phyloP scores from a whole-genome alignment of 140 eudicot species.

The Stevia rebaudiana region DNA sequence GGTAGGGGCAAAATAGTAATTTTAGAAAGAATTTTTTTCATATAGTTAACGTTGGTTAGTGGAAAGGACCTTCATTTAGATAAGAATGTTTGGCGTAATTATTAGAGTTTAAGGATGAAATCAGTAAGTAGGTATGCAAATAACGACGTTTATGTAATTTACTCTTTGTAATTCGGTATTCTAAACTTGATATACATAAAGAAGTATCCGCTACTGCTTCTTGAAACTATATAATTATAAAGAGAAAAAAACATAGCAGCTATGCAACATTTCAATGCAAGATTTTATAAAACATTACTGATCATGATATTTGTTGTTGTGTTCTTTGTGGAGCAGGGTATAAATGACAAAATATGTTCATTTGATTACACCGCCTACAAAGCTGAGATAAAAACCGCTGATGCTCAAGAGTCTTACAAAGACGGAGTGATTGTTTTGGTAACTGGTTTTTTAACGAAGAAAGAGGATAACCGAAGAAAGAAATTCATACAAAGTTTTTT shows the following conservation, averaged over 20 bases:
- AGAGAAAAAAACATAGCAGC: slow-evolving; percentile 2
- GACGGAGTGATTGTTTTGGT: slow-evolving; percentile 76
- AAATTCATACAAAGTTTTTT: slow-evolving; percentile 72
- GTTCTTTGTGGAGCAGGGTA: slow-evolving; percentile 44
- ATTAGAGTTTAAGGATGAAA: no score
- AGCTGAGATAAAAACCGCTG: slow-evolving; percentile 79
- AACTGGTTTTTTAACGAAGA: slow-evolving; percentile 67
- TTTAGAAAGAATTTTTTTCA: no score
- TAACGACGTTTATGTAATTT: no score
- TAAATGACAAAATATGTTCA: slow-evolving; percentile 62
- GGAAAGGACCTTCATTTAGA: no score
- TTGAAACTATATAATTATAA: neutral
- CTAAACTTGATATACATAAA: neutral
- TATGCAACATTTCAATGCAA: slow-evolving; percentile 4
- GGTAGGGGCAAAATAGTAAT: no score
- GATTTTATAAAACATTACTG: neutral
- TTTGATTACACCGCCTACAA: slow-evolving; percentile 60
- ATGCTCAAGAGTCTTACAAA: slow-evolving; percentile 70
- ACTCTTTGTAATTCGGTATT: neutral
- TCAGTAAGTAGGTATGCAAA: no score
- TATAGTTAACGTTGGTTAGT: no score
- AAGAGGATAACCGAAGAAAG: slow-evolving; percentile 57
- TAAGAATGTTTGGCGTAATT: no score
- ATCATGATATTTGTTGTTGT: neutral
- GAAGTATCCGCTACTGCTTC: neutral